Percentiles rank a stretch among this genome's conserved stretches.
These are phyloP conservation scores for Aspergillus intermedius DNA, from an alignment of 2,329 filamentous ascomycete species.

Conservation along the genomic window DNA sequence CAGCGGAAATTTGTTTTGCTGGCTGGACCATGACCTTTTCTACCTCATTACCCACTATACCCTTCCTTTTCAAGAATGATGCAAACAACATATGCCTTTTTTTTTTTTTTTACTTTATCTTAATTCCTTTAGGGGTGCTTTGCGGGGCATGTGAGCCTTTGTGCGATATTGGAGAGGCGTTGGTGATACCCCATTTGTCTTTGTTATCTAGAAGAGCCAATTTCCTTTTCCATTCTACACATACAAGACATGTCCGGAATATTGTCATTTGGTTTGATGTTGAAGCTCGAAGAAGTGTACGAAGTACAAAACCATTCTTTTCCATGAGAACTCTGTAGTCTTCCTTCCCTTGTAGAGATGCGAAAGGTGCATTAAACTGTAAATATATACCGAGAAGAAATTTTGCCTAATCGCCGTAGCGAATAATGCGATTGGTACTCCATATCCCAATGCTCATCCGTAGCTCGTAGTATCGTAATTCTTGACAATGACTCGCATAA, in stretches of 20 bases:
- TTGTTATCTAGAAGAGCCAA: not conserved
- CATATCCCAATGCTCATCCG: conserved; percentile 10
- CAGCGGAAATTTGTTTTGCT: conserved; percentile 2
- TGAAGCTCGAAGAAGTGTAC: too few species aligned
- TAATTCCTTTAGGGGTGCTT: not conserved
- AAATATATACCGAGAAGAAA: conserved; percentile 8
- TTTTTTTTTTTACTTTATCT: not conserved
- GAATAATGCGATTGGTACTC: conserved; percentile 12
- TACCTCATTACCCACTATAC: conserved; percentile 1
- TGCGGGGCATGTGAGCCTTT: not conserved
- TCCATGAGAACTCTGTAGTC: too few species aligned
- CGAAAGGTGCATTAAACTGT: conserved; percentile 2
- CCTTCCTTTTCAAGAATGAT: not conserved
- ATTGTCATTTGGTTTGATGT: not conserved
- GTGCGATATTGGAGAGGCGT: not conserved
- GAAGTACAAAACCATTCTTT: too few species aligned
- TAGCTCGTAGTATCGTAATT: conserved; percentile 18
- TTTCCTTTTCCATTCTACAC: conserved; percentile 5
- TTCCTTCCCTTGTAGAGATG: too few species aligned
- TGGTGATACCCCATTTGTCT: conserved; percentile 1
- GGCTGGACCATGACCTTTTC: conserved; percentile 4
- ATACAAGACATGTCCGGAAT: conserved; percentile 3
- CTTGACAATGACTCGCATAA: not conserved
- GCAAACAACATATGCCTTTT: not conserved
- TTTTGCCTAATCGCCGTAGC: conserved; percentile 6